phyloP scores from a whole-genome alignment of 371 early-diverging fungal species.

The Rhizopus stolonifer region DNA sequence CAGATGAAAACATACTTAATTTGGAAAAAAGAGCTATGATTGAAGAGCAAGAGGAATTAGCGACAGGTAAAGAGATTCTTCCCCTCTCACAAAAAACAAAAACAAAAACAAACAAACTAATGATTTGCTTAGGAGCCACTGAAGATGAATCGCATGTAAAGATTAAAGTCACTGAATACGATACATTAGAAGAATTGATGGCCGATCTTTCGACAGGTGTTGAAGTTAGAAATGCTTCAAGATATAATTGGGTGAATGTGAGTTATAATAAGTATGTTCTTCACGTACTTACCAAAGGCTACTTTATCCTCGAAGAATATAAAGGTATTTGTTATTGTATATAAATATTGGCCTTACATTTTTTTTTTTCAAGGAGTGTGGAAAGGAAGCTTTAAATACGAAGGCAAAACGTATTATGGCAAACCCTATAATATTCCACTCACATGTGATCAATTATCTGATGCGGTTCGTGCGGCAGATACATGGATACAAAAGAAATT shows the following conservation, averaged over 20 bases:
- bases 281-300: constrained; percentile 23
- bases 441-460: constrained; percentile 40
- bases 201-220: constrained; percentile 36
- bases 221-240: constrained; percentile 29
- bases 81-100: neutral
- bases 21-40: constrained; percentile 8
- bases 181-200: constrained; percentile 48
- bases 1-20: constrained; percentile 10
- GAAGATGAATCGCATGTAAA: constrained; percentile 11
- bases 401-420: neutral
- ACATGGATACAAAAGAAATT: constrained; percentile 48
- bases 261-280: constrained; percentile 45
- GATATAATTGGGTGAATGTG: constrained; percentile 52
- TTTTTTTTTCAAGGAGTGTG: constrained; percentile 12
- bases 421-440: constrained; percentile 25
- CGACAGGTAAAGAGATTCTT: no score
- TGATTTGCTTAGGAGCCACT: no score
- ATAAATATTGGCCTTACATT: no score
- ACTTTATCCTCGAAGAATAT: constrained; percentile 20
- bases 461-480: constrained; percentile 64
- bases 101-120: constrained; percentile 9
- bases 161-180: constrained; percentile 54
- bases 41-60: constrained; percentile 4
- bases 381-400: constrained; percentile 12
- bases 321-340: constrained; percentile 17